phyloP scores from a whole-genome alignment of 1,284 basidiomycete species.

The Ceratobasidium sp. region DNA sequence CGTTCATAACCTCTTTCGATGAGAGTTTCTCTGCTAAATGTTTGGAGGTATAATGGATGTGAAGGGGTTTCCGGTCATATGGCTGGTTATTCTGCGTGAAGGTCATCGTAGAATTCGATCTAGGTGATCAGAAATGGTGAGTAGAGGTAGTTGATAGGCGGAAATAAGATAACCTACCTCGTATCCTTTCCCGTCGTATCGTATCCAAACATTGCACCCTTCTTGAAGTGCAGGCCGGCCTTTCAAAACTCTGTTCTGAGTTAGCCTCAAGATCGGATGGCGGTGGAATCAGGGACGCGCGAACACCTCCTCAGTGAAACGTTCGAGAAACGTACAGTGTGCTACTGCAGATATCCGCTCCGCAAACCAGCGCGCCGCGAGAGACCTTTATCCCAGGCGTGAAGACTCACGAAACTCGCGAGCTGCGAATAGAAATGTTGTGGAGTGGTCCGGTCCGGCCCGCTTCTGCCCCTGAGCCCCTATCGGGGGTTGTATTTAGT shows the following conservation, averaged over 20 bases:
- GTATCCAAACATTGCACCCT: conserved; percentile 39
- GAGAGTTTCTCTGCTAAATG: conserved; percentile 15
- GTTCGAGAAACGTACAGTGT: conserved; percentile 35
- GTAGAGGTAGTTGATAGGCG: neutral
- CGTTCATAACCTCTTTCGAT: conserved; percentile 34
- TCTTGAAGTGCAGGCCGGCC: conserved; percentile 31
- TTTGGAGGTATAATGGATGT: conserved; percentile 32
- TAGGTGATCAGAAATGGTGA: neutral
- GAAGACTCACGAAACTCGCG: conserved; percentile 21
- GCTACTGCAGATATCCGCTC: conserved; percentile 17
- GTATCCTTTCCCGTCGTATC: conserved; percentile 33
- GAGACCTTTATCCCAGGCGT: conserved; percentile 27
- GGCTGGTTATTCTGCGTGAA: conserved; percentile 1
- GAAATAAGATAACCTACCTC: conserved; percentile 10
- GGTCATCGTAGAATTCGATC: conserved; percentile 40
- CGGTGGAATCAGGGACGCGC: neutral
- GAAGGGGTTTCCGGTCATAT: conserved; percentile 29
- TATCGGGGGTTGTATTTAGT: no score
- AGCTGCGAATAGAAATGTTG: neutral
- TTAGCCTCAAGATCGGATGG: neutral
- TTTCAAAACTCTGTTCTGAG: conserved; percentile 22
- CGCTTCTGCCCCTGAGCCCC: no score
- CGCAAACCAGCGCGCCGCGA: neutral
- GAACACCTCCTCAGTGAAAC: conserved; percentile 28
- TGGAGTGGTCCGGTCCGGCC: no score